Base-by-base conservation (phyloP, 2,329 filamentous ascomycete genomes). In the Nemania bipapillata region DNA sequence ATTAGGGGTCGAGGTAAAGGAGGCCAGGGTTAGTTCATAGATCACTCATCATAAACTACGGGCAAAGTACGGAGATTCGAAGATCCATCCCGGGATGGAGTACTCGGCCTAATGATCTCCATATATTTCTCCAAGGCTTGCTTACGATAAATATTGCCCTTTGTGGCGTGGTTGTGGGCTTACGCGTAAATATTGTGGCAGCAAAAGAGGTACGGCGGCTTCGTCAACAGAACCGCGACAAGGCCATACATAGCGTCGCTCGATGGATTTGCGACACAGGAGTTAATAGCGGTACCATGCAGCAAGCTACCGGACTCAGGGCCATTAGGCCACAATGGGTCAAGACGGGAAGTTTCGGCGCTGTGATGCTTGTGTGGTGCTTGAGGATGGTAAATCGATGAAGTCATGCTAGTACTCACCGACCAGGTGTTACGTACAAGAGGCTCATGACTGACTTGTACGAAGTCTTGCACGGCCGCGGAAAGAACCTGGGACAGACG, bases 1-100 rank as follows among this genome's bases (percentile, higher is more conserved):
- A 11, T 47, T 7, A 22, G 35, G 15, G 22, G 20, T 24, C 45
- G 45, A 49, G 32, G 20, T 40, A 22, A 28, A 11, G 54, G 20
- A 37, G 11, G 30, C 15, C 2, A n/a, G n/a, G 32, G 7, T 9
- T 40, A 7, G 22, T 40, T 40, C 53, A 53, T 20, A 53, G 28
- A 45, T 45, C 28, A 20, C 28, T 53, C 50, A 53, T 53, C 8
- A 32, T 35, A 53, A 53, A 53, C 20, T 45, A n/a, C n/a, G n/a
- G n/a, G n/a, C n/a, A 4, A 45, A 45, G 40, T n/a, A 45, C 20
- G 17, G 40, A 17, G 17, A 45, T n/a, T 56, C 28, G 20, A 11
- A 17, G 32, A 12, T 26, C 17, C n/a, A 8, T 32, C 26, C 9
- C 32, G 54, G 15, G 40, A 22, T 30, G 8, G 24, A 26, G 24